Evolutionary conservation across 331 rosid genomes (phyloP).

Genomic region (Cydonia oblonga): DNA sequence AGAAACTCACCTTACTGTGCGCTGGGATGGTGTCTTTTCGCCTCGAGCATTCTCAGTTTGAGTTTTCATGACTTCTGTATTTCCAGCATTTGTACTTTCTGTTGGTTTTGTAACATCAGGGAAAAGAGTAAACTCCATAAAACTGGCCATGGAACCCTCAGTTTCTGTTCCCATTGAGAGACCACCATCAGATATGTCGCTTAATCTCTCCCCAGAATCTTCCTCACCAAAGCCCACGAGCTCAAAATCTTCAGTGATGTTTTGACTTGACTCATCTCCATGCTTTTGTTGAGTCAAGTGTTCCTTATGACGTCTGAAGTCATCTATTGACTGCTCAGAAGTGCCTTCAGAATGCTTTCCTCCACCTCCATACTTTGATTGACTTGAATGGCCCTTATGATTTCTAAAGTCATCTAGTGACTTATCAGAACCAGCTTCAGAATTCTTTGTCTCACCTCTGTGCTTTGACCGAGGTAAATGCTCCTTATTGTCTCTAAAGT

Average conservation of each 20-base stretch:
- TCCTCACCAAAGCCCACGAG: conserved; percentile 79
- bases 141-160: conserved; percentile 78
- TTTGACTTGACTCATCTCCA: conserved; percentile 29
- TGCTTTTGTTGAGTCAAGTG: conserved; percentile 23
- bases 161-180: conserved; percentile 99
- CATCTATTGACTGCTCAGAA: conserved; percentile 63
- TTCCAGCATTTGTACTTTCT: conserved; percentile 24
- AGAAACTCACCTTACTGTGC: conserved; percentile 52
- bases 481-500: conserved; percentile 41
- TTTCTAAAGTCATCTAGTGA: conserved; percentile 56
- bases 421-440: conserved; percentile 48
- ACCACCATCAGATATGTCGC: conserved; percentile 97
- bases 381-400: conserved; percentile 28
- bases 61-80: not conserved
- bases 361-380: conserved; percentile 26
- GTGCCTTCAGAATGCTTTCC: conserved; percentile 19
- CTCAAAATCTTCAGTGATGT: conserved; percentile 60
- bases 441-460: conserved; percentile 17
- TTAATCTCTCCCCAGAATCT: conserved; percentile 89
- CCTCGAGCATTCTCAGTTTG: conserved; percentile 7
- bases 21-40: conserved; percentile 29
- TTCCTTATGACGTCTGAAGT: conserved; percentile 40
- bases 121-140: conserved; percentile 90
- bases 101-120: conserved; percentile 57
- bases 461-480: conserved; percentile 8